Evolutionary conservation across 495 filamentous ascomycete species (phyloP).

Genomic region (Penicillium arizonense): DNA sequence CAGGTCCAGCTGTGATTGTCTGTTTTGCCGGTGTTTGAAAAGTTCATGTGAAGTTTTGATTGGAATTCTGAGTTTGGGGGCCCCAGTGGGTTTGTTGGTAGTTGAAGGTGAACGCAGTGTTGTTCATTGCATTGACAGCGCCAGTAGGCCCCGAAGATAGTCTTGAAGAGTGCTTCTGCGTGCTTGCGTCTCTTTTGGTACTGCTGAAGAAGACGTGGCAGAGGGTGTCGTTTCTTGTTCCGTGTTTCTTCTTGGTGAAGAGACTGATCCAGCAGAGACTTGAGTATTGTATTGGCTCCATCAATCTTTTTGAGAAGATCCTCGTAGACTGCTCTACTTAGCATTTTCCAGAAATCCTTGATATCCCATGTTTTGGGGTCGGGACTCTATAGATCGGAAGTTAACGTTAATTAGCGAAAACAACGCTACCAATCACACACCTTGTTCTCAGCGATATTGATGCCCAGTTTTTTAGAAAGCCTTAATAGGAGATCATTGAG

Average conservation of each 20-base stretch:
- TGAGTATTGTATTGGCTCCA: slow-evolving; percentile 4
- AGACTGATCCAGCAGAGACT: background rate
- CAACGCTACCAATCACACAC: background rate
- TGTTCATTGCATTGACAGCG: slow-evolving; percentile 1
- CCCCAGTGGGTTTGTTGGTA: slow-evolving; percentile 1
- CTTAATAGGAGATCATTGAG: background rate
- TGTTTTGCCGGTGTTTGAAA: background rate
- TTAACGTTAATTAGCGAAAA: background rate
- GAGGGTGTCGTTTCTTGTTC: background rate
- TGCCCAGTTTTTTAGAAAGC: background rate
- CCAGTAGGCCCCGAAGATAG: slow-evolving; percentile 6
- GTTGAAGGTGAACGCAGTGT: slow-evolving; percentile 8
- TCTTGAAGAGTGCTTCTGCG: slow-evolving; percentile 4
- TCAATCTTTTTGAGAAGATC: slow-evolving; percentile 9
- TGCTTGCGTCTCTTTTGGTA: slow-evolving; percentile 9
- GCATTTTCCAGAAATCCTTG: slow-evolving; percentile 3
- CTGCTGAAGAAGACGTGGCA: background rate
- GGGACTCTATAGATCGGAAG: background rate
- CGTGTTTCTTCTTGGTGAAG: background rate
- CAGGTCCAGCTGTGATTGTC: slow-evolving; percentile 3
- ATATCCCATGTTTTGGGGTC: background rate
- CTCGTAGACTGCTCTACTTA: slow-evolving; percentile 7
- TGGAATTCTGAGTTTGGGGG: background rate
- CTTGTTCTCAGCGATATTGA: background rate
- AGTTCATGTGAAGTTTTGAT: slow-evolving; percentile 4